Percentiles rank a stretch among this genome's conserved stretches.
Conservation (phyloP, 768 basidiomycete genomes). For the Agrocybe praecox region DNA sequence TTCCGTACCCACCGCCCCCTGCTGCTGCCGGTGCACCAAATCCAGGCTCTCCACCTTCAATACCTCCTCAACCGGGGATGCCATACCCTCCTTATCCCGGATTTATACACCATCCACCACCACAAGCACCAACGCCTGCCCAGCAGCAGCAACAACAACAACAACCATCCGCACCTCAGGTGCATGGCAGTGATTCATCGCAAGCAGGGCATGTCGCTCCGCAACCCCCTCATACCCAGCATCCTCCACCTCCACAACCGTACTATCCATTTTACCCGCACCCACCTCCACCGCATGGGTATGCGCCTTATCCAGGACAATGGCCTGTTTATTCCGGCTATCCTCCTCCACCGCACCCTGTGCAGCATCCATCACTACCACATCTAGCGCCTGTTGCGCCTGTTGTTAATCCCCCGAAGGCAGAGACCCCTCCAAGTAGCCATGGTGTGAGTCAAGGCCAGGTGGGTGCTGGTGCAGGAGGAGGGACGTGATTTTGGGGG, state of each 20-base stretch:
- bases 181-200: slow-evolving; percentile 30
- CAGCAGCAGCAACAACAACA: slow-evolving; percentile 13
- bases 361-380: neutral
- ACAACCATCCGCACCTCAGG: slow-evolving; percentile 10
- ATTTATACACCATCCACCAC: slow-evolving; percentile 16
- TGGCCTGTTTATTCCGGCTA: slow-evolving; percentile 19
- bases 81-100: slow-evolving; percentile 2
- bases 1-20: slow-evolving; percentile 5
- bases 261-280: slow-evolving; percentile 16
- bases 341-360: slow-evolving; percentile 3
- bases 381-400: neutral
- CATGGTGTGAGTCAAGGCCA: too few relatives aligned
- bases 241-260: slow-evolving; percentile 4
- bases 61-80: neutral
- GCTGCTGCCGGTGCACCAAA: slow-evolving; percentile 1
- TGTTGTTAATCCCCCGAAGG: slow-evolving; percentile 4
- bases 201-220: slow-evolving; percentile 19
- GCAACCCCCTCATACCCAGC: slow-evolving; percentile 11
- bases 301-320: slow-evolving; percentile 2
- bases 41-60: neutral
- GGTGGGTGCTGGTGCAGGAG: too few relatives aligned
- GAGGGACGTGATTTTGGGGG: too few relatives aligned
- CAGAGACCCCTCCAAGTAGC: too few relatives aligned
- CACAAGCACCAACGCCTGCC: slow-evolving; percentile 14
- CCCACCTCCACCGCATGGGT: slow-evolving; percentile 6